Percentiles rank a stretch among this genome's conserved stretches.
phyloP scores from a whole-genome alignment of 768 basidiomycete species.

The Peribolospora kevripleyi region DNA sequence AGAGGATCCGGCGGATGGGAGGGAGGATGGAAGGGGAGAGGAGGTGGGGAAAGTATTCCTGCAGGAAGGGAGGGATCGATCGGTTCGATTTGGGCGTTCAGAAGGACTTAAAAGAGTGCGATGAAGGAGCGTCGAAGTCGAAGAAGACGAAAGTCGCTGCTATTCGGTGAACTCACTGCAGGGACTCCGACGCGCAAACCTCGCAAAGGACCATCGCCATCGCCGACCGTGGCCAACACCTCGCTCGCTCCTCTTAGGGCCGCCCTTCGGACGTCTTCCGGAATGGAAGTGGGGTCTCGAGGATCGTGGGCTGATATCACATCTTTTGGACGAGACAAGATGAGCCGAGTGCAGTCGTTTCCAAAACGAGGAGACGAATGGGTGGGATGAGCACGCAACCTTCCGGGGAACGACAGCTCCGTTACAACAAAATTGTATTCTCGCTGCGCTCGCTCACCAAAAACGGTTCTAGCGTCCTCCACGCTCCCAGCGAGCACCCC shows the following conservation, averaged over 20 bases:
- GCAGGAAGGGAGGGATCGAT: neutral
- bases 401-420: too few relatives aligned
- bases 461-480: constrained; percentile 29
- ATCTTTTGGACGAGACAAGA: too few relatives aligned
- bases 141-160: neutral
- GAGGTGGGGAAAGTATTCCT: constrained; percentile 63
- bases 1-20: constrained; percentile 27
- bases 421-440: too few relatives aligned
- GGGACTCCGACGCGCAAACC: constrained; percentile 7
- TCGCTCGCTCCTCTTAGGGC: neutral
- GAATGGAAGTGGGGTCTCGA: too few relatives aligned
- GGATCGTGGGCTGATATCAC: too few relatives aligned
- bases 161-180: neutral
- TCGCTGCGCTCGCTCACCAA: constrained; percentile 27
- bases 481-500: constrained; percentile 47
- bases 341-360: too few relatives aligned
- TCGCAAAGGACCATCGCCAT: neutral
- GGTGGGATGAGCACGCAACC: too few relatives aligned
- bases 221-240: neutral
- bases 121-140: neutral
- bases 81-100: neutral
- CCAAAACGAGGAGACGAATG: neutral
- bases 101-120: neutral
- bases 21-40: constrained; percentile 27
- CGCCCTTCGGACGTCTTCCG: neutral